A percentile compares a stretch with the other conserved stretches of the same genome.
phyloP scores from a whole-genome alignment of 2,329 filamentous ascomycete genomes.

The Pseudogymnoascus sp. region DNA sequence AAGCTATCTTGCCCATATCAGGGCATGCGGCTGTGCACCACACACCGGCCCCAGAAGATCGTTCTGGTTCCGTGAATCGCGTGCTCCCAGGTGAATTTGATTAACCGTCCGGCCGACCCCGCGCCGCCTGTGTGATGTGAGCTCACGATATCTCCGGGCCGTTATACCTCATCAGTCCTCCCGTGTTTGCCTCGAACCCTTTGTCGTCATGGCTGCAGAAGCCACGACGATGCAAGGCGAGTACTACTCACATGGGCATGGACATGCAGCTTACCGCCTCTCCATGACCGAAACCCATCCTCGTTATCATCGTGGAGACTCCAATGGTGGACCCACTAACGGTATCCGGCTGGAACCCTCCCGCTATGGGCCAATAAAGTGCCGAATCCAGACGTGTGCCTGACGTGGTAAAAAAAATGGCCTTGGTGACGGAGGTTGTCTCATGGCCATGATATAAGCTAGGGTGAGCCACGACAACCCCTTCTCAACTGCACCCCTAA shows the following conservation, averaged over 20 bases:
- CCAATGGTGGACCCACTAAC: neutral
- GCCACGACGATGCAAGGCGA: neutral
- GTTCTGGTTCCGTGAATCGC: neutral
- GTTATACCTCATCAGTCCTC: neutral
- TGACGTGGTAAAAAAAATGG: constrained; percentile 1
- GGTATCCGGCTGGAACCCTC: constrained; percentile 3
- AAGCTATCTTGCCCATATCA: neutral
- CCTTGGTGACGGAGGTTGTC: neutral
- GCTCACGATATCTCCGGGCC: neutral
- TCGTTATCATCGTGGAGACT: neutral
- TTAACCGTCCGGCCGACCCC: neutral
- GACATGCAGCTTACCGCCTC: neutral
- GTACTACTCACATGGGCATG: neutral
- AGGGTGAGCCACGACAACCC: neutral
- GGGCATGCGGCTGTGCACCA: neutral
- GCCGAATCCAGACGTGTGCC: neutral
- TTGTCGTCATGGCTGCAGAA: neutral
- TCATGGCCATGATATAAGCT: neutral
- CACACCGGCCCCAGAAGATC: neutral
- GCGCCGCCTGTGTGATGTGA: neutral
- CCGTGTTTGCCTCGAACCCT: neutral
- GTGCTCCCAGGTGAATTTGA: neutral
- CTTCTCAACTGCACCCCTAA: neutral
- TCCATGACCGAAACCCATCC: neutral
- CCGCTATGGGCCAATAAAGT: neutral